Evolutionary conservation across 2,329 filamentous ascomycete genomes (phyloP).

Genomic region (Microcera coccophila): DNA sequence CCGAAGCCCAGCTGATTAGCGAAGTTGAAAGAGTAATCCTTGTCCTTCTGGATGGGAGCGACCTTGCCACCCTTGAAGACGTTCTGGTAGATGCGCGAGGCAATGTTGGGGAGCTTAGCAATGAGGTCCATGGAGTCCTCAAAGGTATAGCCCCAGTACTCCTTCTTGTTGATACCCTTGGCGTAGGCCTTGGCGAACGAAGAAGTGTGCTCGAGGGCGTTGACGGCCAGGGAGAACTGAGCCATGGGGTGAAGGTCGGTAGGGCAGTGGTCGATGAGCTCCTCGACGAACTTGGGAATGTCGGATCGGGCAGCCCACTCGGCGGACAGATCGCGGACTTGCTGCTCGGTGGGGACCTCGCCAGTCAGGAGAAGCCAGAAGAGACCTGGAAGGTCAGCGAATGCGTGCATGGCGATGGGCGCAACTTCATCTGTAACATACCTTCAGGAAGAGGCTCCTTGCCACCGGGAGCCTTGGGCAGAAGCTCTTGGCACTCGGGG

Average conservation of each 20-base stretch:
- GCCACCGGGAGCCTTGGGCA: constrained; percentile 95
- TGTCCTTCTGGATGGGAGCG: constrained; percentile 90
- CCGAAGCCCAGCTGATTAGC: constrained; percentile 98
- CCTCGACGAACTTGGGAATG: constrained; percentile 96
- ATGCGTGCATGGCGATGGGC: too few relatives aligned
- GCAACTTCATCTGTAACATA: constrained; percentile 39
- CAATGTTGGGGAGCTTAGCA: constrained; percentile 97
- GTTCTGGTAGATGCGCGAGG: constrained; percentile 98
- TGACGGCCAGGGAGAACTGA: constrained; percentile 97
- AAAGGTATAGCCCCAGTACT: constrained; percentile 99
- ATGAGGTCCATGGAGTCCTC: constrained; percentile 99
- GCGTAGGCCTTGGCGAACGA: constrained; percentile 98
- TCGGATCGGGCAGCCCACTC: constrained; percentile 98
- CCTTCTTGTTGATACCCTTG: constrained; percentile 98
- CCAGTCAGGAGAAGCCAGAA: constrained; percentile 99
- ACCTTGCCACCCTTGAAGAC: constrained; percentile 99
- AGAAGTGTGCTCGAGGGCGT: constrained; percentile 96
- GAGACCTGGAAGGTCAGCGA: constrained; percentile 58
- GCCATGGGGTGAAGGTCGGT: constrained; percentile 99
- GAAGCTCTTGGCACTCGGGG: constrained; percentile 94
- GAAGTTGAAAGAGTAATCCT: constrained; percentile 99
- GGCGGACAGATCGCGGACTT: constrained; percentile 95
- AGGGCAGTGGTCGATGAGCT: constrained; percentile 99
- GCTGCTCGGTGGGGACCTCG: constrained; percentile 95
- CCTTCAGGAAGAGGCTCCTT: constrained; percentile 96